Evolutionary conservation across 257 asterid species (phyloP), one percentile per base, ranked within the genome.

Genomic region (Fraxinus cuspidata): DNA sequence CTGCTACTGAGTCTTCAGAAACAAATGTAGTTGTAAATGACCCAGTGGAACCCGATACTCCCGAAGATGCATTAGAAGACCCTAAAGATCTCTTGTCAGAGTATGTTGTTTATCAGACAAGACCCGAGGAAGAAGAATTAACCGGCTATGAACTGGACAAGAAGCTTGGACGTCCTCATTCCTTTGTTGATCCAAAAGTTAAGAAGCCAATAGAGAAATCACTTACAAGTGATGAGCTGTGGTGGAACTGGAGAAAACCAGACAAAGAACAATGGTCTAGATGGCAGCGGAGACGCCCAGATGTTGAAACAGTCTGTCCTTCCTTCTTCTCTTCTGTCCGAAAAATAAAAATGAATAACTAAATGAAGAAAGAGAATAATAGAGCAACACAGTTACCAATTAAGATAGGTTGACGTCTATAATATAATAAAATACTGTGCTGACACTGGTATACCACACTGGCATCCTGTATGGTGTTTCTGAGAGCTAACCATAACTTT

Each of bases 201-300:
- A 92, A 88, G 90, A 87, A 86, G 71, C 91, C 89, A 23, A 85
- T 91, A 2, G 93, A 90, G 28, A 83, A 87, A 74, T 80, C 91
- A 56, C 92, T 91, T 74, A 84, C 94, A 23, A 94, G 96, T 86
- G 98, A 94, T 78, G 97, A 89, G 78, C 90, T 92, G 72, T 94
- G 98, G 98, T 94, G 97, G 97, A 91, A 94, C 84, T 94, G 98
- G 98, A 92, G 97, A 84, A 94, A 89, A 78, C 91, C 96, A 18
- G 97, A 92, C 35, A 91, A 94, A 79, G 94, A 91, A 74, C 96
- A 91, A 65, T 94, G 98, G 98, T 94, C 98, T 23, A 89, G 97
- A 79, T 94, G 98, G 98, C 98, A 94, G 84, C 87, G 96, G 87
- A 83, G 96, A 82, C 90, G 97, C 44, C 98, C 98, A 15, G 98